phyloP scores from a whole-genome alignment of 2,329 filamentous ascomycete genomes.

The Fusarium sp. region DNA sequence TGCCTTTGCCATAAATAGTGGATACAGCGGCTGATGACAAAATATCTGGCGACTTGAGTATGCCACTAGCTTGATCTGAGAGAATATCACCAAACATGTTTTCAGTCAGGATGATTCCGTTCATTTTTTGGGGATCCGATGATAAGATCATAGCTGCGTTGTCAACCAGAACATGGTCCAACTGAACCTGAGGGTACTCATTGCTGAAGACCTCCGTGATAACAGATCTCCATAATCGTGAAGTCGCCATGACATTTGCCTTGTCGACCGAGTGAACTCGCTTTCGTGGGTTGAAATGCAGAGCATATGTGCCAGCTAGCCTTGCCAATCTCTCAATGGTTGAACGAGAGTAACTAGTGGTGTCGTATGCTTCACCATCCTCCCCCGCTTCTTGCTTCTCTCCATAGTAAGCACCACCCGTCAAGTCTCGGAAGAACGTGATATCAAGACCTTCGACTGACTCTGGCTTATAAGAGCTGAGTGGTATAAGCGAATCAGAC shows the following conservation, averaged over 20 bases:
- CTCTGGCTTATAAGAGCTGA: slow-evolving; percentile 75
- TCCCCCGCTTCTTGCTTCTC: slow-evolving; percentile 62
- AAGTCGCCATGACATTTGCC: slow-evolving; percentile 40
- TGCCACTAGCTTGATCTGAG: slow-evolving; percentile 37
- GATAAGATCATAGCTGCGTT: slow-evolving; percentile 34
- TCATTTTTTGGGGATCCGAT: slow-evolving; percentile 26
- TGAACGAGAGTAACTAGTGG: slow-evolving; percentile 73
- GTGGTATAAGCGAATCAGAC: slow-evolving; percentile 72
- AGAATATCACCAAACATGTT: slow-evolving; percentile 44
- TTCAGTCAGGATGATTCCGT: slow-evolving; percentile 38
- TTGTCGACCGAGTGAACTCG: slow-evolving; percentile 50
- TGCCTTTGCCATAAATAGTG: background rate
- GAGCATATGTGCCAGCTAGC: slow-evolving; percentile 48
- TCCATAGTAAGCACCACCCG: slow-evolving; percentile 82
- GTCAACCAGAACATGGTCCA: slow-evolving; percentile 37
- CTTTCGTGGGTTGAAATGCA: slow-evolving; percentile 62
- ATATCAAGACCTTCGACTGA: slow-evolving; percentile 77
- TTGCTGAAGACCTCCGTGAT: slow-evolving; percentile 21
- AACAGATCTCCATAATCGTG: slow-evolving; percentile 35
- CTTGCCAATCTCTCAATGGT: slow-evolving; percentile 78
- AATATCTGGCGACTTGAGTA: slow-evolving; percentile 15
- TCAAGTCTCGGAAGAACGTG: slow-evolving; percentile 80
- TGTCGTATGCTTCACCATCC: slow-evolving; percentile 54
- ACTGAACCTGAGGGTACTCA: slow-evolving; percentile 32
- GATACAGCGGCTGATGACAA: slow-evolving; percentile 18